A percentile compares a stretch with the other conserved stretches of the same genome.
phyloP scores from a whole-genome alignment of 129 eudicot genomes.

The Rutidosis leptorrhynchoides region DNA sequence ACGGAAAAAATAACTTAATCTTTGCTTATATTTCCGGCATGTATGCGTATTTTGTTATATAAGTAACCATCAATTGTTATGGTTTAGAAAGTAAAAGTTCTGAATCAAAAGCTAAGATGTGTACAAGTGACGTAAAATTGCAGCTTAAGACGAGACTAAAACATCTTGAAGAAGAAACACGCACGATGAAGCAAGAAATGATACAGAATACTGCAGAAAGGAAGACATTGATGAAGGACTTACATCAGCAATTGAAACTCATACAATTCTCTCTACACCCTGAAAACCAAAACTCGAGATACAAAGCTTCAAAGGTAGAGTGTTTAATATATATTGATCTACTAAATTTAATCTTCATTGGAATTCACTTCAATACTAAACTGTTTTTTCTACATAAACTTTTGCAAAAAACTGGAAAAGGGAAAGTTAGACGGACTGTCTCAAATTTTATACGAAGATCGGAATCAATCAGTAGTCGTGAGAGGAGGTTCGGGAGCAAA shows the following conservation, averaged over 20 bases:
- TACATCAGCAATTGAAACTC: constrained; percentile 37
- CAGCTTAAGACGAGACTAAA: constrained; percentile 45
- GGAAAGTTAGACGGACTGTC: constrained; percentile 38
- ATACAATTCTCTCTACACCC: constrained; percentile 22
- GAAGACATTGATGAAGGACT: constrained; percentile 39
- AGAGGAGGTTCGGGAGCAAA: constrained; percentile 24
- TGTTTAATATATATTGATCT: neutral
- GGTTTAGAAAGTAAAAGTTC: neutral
- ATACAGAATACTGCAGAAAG: constrained; percentile 40
- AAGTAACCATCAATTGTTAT: neutral
- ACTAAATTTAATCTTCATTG: neutral
- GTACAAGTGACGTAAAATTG: constrained; percentile 19
- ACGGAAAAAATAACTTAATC: neutral
- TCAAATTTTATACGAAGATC: constrained; percentile 45
- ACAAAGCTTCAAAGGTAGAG: constrained; percentile 15
- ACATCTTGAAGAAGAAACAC: constrained; percentile 52
- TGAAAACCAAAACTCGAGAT: constrained; percentile 9
- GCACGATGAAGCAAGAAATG: constrained; percentile 39
- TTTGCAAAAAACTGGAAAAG: constrained; percentile 26
- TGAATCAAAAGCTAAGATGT: constrained; percentile 13
- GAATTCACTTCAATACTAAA: neutral
- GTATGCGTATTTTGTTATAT: neutral
- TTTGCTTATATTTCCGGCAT: constrained; percentile 8
- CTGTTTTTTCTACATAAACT: neutral
- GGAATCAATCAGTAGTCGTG: constrained; percentile 35